phyloP scores from a whole-genome alignment of 2,329 filamentous ascomycete genomes.

The Pseudogymnoascus sp. region DNA sequence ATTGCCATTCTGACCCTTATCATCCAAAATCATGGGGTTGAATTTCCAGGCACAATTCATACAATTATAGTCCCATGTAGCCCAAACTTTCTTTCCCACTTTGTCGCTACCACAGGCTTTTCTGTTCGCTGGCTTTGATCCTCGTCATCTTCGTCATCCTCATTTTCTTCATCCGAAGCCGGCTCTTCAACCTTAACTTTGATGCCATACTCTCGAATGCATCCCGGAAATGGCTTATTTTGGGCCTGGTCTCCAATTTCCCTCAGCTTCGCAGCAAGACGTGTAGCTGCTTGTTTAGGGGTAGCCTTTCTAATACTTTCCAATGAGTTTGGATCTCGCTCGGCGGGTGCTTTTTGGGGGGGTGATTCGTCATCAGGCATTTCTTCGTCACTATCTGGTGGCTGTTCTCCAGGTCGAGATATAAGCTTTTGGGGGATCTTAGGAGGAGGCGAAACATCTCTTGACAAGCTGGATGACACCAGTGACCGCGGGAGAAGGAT shows the following conservation, averaged over 20 bases:
- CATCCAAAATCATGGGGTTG: not conserved
- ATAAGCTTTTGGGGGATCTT: not conserved
- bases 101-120: slow-evolving; percentile 38
- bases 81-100: slow-evolving; percentile 58
- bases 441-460: slow-evolving; percentile 13
- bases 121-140: slow-evolving; percentile 28
- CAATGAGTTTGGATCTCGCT: slow-evolving; percentile 1
- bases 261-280: slow-evolving; percentile 23
- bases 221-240: slow-evolving; percentile 62
- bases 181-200: slow-evolving; percentile 35
- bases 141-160: not conserved
- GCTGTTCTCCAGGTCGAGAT: not conserved
- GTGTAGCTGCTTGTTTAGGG: slow-evolving; percentile 17
- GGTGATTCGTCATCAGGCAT: not conserved
- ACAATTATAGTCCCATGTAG: slow-evolving; percentile 59
- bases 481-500: slow-evolving; percentile 23
- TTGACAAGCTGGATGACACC: slow-evolving; percentile 22
- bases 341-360: not conserved
- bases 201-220: slow-evolving; percentile 65
- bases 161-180: not conserved
- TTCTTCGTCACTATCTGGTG: slow-evolving; percentile 13
- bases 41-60: slow-evolving; percentile 12
- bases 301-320: not conserved
- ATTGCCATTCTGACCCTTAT: not conserved
- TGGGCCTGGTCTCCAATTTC: slow-evolving; percentile 30